A percentile compares a stretch with the other conserved stretches of the same genome.
Conservation (phyloP, 1,139 yeast genomes). For the Pichia sp. region DNA sequence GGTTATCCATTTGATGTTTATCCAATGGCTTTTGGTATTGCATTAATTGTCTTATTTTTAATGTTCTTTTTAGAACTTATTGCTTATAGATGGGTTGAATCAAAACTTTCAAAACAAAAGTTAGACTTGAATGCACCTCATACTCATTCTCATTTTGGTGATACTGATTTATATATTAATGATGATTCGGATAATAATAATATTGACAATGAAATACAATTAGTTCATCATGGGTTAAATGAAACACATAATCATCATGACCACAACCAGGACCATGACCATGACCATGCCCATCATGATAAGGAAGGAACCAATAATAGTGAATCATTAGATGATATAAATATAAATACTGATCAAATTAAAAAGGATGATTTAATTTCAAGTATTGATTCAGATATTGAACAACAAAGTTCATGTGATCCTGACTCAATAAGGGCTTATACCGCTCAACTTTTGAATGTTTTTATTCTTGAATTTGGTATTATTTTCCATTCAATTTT, state of each 20-base stretch:
- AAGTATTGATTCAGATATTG: too few relatives aligned
- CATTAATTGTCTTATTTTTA: conserved; percentile 46
- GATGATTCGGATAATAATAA: neutral
- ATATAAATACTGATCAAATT: neutral
- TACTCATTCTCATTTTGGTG: conserved; percentile 49
- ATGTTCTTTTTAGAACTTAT: conserved; percentile 52
- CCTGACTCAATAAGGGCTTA: conserved; percentile 23
- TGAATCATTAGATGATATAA: conserved; percentile 28
- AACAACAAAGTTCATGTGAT: conserved; percentile 7
- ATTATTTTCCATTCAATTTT: conserved; percentile 51
- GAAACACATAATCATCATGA: neutral
- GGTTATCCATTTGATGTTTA: conserved; percentile 49
- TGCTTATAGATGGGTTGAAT: conserved; percentile 46
- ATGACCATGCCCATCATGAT: conserved; percentile 29
- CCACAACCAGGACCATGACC: conserved; percentile 1
- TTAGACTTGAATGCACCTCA: conserved; percentile 26
- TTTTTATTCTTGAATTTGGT: conserved; percentile 50
- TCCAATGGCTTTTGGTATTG: conserved; percentile 63
- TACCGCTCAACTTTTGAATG: conserved; percentile 41
- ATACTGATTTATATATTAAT: conserved; percentile 21
- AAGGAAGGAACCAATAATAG: conserved; percentile 28
- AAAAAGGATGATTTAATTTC: too few relatives aligned
- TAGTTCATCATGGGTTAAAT: neutral
- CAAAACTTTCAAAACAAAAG: conserved; percentile 28
- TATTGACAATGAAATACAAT: neutral